Conservation (phyloP, 306 rosid genomes). For the Cyamopsis tetragonoloba region DNA sequence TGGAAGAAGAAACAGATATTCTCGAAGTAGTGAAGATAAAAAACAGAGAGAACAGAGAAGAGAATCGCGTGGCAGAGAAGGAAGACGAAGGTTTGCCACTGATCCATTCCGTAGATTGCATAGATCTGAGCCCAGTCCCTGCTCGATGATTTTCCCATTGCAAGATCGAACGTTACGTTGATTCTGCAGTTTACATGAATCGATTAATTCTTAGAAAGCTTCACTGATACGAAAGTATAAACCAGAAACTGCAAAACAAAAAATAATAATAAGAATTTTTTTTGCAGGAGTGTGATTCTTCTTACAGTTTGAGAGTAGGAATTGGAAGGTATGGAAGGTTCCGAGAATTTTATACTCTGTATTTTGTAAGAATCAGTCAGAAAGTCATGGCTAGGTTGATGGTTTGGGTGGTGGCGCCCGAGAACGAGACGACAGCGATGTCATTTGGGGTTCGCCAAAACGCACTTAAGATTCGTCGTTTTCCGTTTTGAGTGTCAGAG, state of each 20-base stretch:
- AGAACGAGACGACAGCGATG: not conserved
- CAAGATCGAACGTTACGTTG: not conserved
- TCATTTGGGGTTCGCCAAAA: not conserved
- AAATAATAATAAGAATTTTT: not conserved
- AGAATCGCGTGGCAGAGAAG: slow-evolving; percentile 4
- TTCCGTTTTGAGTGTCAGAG: not conserved
- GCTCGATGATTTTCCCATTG: slow-evolving; percentile 1
- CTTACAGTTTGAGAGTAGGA: not conserved
- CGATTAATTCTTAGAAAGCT: too few relatives aligned
- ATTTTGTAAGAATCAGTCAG: too few relatives aligned
- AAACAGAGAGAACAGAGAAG: not conserved
- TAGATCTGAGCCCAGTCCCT: slow-evolving; percentile 2
- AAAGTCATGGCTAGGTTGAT: too few relatives aligned
- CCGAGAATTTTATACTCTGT: too few relatives aligned
- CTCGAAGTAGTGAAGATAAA: not conserved
- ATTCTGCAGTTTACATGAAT: not conserved
- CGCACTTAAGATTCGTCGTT: not conserved
- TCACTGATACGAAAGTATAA: not conserved
- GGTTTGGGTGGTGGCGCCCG: not conserved
- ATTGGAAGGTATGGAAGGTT: too few relatives aligned
- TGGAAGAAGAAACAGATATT: not conserved
- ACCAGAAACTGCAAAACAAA: not conserved
- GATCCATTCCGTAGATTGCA: slow-evolving; percentile 9
- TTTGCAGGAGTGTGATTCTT: too few relatives aligned
- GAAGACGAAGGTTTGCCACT: not conserved